Evolutionary conservation across 2,329 filamentous ascomycete genomes (phyloP).

Genomic region (Ceratocystis variospora): DNA sequence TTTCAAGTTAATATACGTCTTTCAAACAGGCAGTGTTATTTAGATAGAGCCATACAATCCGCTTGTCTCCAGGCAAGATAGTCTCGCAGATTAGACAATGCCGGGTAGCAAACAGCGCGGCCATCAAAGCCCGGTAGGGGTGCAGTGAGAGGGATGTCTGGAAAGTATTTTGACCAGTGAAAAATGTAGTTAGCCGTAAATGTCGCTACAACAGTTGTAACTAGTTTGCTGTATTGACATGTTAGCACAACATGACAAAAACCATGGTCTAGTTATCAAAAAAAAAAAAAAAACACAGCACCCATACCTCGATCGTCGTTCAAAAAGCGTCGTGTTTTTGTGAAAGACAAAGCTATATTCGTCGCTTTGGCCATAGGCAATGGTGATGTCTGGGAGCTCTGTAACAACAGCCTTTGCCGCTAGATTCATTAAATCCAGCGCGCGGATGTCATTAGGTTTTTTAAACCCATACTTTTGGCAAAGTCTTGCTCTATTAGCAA

Average conservation of each 20-base stretch:
- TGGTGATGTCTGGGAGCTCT: slow-evolving; percentile 68
- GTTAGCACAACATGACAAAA: no score
- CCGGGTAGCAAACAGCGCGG: slow-evolving; percentile 79
- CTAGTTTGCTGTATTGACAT: slow-evolving; percentile 54
- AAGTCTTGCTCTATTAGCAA: slow-evolving; percentile 41
- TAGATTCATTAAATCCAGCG: slow-evolving; percentile 85
- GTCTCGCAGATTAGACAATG: slow-evolving; percentile 66
- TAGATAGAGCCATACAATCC: slow-evolving; percentile 55
- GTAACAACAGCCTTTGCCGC: slow-evolving; percentile 74
- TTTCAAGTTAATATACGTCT: slow-evolving; percentile 18
- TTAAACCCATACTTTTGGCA: slow-evolving; percentile 70
- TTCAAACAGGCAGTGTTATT: background rate
- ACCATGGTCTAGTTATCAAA: background rate
- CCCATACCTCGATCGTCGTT: slow-evolving; percentile 61
- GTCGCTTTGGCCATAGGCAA: slow-evolving; percentile 89
- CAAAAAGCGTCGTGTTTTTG: slow-evolving; percentile 68
- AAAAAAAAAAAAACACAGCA: background rate
- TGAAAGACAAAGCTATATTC: slow-evolving; percentile 92
- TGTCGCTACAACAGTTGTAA: slow-evolving; percentile 79
- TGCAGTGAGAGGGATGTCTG: slow-evolving; percentile 51
- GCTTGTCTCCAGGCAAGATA: slow-evolving; percentile 97
- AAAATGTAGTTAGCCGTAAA: slow-evolving; percentile 87
- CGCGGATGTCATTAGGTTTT: slow-evolving; percentile 84
- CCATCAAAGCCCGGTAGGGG: slow-evolving; percentile 87
- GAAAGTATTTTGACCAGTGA: slow-evolving; percentile 65